Percentiles rank a stretch among this genome's conserved stretches.
phyloP scores from a whole-genome alignment of 805 yeast species.

The Candida nemodendra region DNA sequence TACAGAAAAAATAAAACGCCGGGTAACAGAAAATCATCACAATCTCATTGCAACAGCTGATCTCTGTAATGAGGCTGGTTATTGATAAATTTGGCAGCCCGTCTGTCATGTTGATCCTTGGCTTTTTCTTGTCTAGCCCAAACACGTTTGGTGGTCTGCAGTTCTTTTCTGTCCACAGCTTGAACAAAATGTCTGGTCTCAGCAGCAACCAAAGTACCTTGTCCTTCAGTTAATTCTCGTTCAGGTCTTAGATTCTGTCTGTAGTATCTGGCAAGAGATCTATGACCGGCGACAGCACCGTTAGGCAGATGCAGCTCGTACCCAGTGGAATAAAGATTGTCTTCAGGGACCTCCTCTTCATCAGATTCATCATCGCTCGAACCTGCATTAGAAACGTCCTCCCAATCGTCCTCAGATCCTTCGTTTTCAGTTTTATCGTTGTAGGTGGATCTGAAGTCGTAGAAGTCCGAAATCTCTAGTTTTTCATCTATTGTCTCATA shows the following conservation, averaged over 20 bases:
- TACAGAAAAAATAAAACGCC: conserved; percentile 1
- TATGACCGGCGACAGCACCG: conserved; percentile 79
- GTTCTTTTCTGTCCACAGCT: conserved; percentile 38
- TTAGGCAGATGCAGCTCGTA: conserved; percentile 70
- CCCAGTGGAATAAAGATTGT: conserved; percentile 40
- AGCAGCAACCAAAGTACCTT: conserved; percentile 71
- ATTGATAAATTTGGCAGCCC: conserved; percentile 69
- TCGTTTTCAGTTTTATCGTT: conserved; percentile 1
- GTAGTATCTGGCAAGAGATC: conserved; percentile 68
- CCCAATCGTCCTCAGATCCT: conserved; percentile 29
- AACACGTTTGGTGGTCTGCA: conserved; percentile 49
- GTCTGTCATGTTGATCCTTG: conserved; percentile 49
- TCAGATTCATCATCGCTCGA: conserved; percentile 30
- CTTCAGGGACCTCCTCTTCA: conserved; percentile 34
- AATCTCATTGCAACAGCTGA: conserved; percentile 48
- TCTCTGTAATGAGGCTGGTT: conserved; percentile 85
- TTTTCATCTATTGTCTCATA: conserved; percentile 80
- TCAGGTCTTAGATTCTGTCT: conserved; percentile 62
- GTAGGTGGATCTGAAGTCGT: conserved; percentile 76
- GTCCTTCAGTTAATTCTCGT: conserved; percentile 56
- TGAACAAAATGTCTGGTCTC: conserved; percentile 61
- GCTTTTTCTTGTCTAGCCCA: conserved; percentile 57
- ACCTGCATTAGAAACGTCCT: conserved; percentile 30
- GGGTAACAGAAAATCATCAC: background rate
- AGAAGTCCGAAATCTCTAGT: conserved; percentile 72